Evolutionary conservation across 345 rosid species (phyloP).

Genomic region (Eucalyptus virginea): DNA sequence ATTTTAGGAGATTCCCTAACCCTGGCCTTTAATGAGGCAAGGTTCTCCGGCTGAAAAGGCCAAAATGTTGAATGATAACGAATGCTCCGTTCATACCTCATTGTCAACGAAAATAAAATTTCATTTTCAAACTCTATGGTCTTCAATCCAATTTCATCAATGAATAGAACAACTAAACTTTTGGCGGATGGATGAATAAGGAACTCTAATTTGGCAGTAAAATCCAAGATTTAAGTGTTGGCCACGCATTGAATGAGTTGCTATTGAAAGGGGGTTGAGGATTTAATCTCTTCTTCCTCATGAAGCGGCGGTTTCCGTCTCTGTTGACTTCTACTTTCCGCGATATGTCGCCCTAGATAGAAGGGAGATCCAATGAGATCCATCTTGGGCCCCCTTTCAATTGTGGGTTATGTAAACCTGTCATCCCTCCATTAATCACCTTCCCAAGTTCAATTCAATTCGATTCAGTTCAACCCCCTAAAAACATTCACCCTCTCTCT

Average conservation of each 20-base stretch:
- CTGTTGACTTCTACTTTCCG: not conserved
- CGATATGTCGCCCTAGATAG: not conserved
- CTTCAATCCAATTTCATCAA: not conserved
- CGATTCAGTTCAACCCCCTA: not conserved
- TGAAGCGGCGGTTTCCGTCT: not conserved
- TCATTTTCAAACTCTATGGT: not conserved
- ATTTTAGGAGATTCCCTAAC: not conserved
- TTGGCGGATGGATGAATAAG: not conserved
- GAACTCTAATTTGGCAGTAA: not conserved
- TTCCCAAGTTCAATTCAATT: not conserved
- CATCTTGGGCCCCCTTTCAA: not conserved
- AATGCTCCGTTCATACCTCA: not conserved
- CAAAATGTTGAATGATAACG: no score
- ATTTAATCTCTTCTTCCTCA: not conserved
- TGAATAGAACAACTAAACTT: not conserved
- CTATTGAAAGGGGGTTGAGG: not conserved
- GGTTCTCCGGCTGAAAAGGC: accelerated
- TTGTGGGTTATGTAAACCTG: not conserved
- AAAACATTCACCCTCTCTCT: not conserved
- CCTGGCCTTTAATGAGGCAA: not conserved
- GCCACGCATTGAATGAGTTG: not conserved
- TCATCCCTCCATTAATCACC: not conserved
- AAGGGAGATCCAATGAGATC: not conserved
- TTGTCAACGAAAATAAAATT: not conserved
- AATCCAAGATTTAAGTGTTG: not conserved